phyloP scores from a whole-genome alignment of 1,284 basidiomycete genomes.

The Sutorius eximius region DNA sequence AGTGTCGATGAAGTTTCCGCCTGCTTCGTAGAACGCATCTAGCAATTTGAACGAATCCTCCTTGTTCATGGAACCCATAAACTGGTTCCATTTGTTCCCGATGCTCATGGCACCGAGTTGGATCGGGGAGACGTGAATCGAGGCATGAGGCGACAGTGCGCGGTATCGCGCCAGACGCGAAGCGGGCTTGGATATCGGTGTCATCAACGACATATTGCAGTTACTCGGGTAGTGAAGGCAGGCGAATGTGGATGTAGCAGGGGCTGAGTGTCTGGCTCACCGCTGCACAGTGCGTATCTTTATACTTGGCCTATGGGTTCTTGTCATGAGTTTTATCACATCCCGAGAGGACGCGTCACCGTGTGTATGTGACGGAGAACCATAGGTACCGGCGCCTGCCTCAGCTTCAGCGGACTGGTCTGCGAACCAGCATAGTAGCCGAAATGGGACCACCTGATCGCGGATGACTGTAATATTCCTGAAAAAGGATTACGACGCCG shows the following conservation, averaged over 20 bases:
- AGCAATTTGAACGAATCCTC: constrained; percentile 1
- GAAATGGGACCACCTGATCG: not conserved
- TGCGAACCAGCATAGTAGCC: not conserved
- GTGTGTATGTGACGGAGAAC: not conserved
- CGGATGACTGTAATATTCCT: too few species aligned
- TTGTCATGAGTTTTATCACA: not conserved
- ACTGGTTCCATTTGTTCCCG: constrained; percentile 1
- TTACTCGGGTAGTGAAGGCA: not conserved
- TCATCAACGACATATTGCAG: not conserved
- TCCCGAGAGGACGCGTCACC: not conserved
- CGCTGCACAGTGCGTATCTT: not conserved
- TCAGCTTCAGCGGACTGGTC: not conserved
- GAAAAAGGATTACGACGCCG: too few species aligned
- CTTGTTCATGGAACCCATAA: not conserved
- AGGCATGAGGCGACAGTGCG: not conserved
- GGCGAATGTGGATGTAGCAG: not conserved
- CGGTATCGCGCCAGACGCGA: constrained; percentile 3
- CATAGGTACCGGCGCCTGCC: not conserved
- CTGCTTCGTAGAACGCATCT: not conserved
- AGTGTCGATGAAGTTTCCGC: constrained; percentile 6
- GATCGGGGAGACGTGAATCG: not conserved
- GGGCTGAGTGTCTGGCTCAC: not conserved
- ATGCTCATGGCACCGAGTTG: constrained; percentile 6
- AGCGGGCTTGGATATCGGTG: not conserved
- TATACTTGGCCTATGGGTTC: not conserved